These are phyloP conservation scores for Verticillium albo-atrum DNA, from an alignment of 2,329 filamentous ascomycete genomes.

Conservation along the genomic window DNA sequence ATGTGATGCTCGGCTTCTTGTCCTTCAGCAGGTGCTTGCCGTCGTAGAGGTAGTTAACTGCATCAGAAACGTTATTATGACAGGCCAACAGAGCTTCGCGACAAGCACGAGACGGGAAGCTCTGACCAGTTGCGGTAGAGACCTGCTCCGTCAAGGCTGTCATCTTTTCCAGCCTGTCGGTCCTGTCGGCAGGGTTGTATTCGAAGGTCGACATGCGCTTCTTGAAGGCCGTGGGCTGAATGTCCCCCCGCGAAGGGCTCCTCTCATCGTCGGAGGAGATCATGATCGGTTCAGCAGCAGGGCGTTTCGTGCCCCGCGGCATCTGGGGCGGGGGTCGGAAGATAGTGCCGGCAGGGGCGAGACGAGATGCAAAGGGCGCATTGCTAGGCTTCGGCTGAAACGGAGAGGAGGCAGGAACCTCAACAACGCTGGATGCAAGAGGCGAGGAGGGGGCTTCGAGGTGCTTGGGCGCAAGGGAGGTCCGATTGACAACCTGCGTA, in stretches of 20 bases:
- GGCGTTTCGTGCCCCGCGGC: conserved; percentile 23
- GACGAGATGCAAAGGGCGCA: conserved; percentile 44
- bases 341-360: conserved; percentile 72
- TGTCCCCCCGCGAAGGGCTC: conserved; percentile 54
- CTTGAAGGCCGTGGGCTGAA: conserved; percentile 55
- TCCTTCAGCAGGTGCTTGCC: conserved; percentile 12
- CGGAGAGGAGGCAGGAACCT: conserved; percentile 88
- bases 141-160: conserved; percentile 24
- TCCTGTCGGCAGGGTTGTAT: conserved; percentile 44
- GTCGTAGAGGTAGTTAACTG: conserved; percentile 24
- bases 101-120: conserved; percentile 22
- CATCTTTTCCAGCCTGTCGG: conserved; percentile 30
- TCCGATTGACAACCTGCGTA: conserved; percentile 41
- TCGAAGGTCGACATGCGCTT: conserved; percentile 31
- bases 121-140: conserved; percentile 27
- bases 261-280: conserved; percentile 51
- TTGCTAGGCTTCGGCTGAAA: conserved; percentile 33
- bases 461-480: conserved; percentile 22
- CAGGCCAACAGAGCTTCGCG: conserved; percentile 26
- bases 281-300: conserved; percentile 37
- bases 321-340: conserved; percentile 49
- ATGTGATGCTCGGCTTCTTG: neutral
- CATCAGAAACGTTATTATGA: conserved; percentile 29
- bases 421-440: conserved; percentile 45
- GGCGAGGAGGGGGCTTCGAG: conserved; percentile 34